Evolutionary conservation across 179 eudicot species (phyloP).

Genomic region (Corrigiola litoralis): DNA sequence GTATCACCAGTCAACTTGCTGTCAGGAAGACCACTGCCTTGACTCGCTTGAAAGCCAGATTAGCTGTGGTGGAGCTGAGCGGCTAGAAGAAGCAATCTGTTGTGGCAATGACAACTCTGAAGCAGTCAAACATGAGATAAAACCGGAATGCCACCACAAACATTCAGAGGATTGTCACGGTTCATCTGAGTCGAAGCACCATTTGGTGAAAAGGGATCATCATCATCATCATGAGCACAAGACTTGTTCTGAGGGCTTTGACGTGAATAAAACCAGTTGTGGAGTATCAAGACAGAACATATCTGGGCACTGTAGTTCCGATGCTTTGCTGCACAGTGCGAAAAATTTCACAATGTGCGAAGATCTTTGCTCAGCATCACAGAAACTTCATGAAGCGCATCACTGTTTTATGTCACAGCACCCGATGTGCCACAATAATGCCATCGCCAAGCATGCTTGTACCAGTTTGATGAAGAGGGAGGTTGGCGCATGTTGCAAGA

Average conservation of each 20-base stretch:
- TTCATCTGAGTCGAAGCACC: conserved; percentile 3
- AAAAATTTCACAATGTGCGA: background rate
- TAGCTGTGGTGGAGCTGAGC: background rate
- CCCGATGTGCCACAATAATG: background rate
- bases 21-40: conserved; percentile 20
- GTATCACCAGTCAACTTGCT: conserved; percentile 1
- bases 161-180: background rate
- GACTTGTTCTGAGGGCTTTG: conserved; percentile 12
- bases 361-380: conserved; percentile 1
- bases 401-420: background rate
- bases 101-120: conserved; percentile 1
- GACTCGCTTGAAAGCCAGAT: conserved; percentile 25
- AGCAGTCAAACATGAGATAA: conserved; percentile 3
- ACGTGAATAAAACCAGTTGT: background rate
- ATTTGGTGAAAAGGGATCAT: background rate
- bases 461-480: background rate
- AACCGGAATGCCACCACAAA: background rate
- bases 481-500: background rate
- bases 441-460: background rate
- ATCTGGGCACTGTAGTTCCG: background rate
- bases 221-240: conserved; percentile 1
- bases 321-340: background rate
- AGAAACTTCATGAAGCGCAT: conserved; percentile 3
- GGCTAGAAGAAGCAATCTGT: background rate
- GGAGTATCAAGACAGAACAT: background rate